A percentile compares a stretch with the other conserved stretches of the same genome.
Conservation (phyloP, 148 eudicot species). For the Gaultheria prostrata region DNA sequence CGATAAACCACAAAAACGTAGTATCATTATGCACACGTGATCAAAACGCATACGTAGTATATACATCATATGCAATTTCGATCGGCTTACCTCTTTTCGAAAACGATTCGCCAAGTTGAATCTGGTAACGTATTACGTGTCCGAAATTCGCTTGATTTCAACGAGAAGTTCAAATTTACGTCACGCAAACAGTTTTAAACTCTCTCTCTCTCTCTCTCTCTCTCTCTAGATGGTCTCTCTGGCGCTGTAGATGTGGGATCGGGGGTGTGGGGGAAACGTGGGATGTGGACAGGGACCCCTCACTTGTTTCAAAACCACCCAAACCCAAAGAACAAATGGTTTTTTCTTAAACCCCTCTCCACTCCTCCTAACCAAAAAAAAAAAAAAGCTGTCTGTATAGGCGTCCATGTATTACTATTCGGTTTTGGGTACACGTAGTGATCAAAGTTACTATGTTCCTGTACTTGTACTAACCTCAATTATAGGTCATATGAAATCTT, state of each 20-base stretch:
- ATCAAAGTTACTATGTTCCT: too few species aligned
- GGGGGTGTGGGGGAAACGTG: background rate
- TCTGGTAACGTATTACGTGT: background rate
- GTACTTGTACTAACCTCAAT: too few species aligned
- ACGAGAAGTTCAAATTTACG: slow-evolving; percentile 16
- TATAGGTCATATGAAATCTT: too few species aligned
- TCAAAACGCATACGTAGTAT: background rate
- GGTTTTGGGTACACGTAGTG: too few species aligned
- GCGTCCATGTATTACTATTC: too few species aligned
- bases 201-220: slow-evolving; percentile 20
- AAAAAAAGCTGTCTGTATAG: too few species aligned
- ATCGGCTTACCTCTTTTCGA: slow-evolving; percentile 23
- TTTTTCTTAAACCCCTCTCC: slow-evolving; percentile 16
- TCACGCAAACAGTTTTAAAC: background rate
- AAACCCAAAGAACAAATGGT: slow-evolving; percentile 18
- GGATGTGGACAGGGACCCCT: slow-evolving; percentile 22
- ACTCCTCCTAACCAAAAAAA: too few species aligned
- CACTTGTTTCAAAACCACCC: slow-evolving; percentile 17
- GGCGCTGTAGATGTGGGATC: background rate
- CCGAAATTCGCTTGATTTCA: background rate
- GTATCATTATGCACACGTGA: background rate
- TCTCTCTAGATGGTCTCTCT: slow-evolving; percentile 9
- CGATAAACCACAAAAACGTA: background rate
- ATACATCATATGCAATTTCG: background rate
- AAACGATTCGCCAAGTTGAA: slow-evolving; percentile 28